A percentile compares a stretch with the other conserved stretches of the same genome.
These are phyloP conservation scores for Ceratocystis ficicola DNA, from an alignment of 2,329 filamentous ascomycete genomes.

Conservation along the genomic window DNA sequence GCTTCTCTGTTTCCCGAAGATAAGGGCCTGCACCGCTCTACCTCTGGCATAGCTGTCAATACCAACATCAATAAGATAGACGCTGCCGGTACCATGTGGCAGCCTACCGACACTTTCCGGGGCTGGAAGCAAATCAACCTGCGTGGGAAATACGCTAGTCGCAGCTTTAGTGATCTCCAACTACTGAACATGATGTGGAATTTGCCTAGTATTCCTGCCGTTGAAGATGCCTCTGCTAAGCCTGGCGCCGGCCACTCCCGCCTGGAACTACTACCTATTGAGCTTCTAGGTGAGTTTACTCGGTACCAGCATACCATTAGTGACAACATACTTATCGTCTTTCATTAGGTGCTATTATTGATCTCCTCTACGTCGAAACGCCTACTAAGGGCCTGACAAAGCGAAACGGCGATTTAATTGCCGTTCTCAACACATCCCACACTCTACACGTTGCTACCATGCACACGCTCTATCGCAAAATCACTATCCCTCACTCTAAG, in stretches of 20 bases:
- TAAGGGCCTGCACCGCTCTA: not conserved
- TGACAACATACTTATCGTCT: slow-evolving; percentile 14
- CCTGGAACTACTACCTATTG: slow-evolving; percentile 56
- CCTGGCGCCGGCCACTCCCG: slow-evolving; percentile 38
- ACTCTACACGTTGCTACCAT: slow-evolving; percentile 61
- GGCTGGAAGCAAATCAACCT: slow-evolving; percentile 53
- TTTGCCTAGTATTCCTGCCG: slow-evolving; percentile 25
- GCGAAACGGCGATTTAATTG: slow-evolving; percentile 66
- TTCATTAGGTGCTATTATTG: slow-evolving; percentile 58
- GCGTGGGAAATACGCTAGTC: slow-evolving; percentile 46
- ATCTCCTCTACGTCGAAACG: slow-evolving; percentile 59
- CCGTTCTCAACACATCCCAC: slow-evolving; percentile 63
- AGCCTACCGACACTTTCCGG: slow-evolving; percentile 45
- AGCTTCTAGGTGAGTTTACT: slow-evolving; percentile 52
- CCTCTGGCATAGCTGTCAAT: not conserved
- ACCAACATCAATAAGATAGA: slow-evolving; percentile 29
- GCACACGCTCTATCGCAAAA: slow-evolving; percentile 62
- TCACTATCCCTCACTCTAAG: slow-evolving; percentile 70
- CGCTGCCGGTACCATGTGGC: slow-evolving; percentile 46
- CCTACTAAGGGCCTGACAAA: slow-evolving; percentile 59
- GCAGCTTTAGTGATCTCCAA: slow-evolving; percentile 49
- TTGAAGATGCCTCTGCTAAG: slow-evolving; percentile 22
- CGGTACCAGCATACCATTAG: slow-evolving; percentile 11
- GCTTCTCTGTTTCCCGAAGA: not conserved
- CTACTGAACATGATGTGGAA: slow-evolving; percentile 45